Evolutionary conservation across 306 rosid species (phyloP), one percentile per base, ranked within the genome.

Genomic region (Astragalus glycyphyllos): DNA sequence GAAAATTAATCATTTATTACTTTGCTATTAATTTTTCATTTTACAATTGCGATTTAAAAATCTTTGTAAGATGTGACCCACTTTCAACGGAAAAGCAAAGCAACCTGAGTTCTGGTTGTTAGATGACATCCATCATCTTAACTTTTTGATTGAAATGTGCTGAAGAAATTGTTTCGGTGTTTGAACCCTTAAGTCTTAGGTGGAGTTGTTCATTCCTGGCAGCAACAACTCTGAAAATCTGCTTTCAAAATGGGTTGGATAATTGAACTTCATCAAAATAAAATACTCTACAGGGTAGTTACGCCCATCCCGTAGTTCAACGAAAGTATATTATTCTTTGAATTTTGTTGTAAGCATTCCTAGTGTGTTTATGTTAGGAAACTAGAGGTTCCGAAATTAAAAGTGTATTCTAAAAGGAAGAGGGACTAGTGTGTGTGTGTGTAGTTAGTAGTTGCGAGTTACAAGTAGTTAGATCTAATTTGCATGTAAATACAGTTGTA

Each of bases 281-380:
- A 11, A 47, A 54, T 29, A 58, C 14, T 59, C 29, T 4, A 10
- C 50, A 13, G 60, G 55, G 9, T 66, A 14, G 57, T 31, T 32
- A 61, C 34, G 49, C 11, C 72, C 11, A 57, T 68, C 40, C 20
- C 38, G 61, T 58, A 65, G 31, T 0, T 76, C 56, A 15, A 60
- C 15, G 15, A 65, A 53, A 49, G 44, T 53, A 34, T 68, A 16
- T 40, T 40, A 9, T 58, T 48, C 10, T 29, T 58, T 41, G 34
- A 58, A 42, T 70, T 69, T 69, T 69, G 35, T 63, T 72, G 9
- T 48, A 55, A 40, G 48, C 63, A 46, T 65, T 62, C 45, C 40
- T 48, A 41, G 17, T 57, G 45, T 56, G 72, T 74, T 57, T 48
- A 42, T 20, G 31, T 26, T 26, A 2, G 31, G 31, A 26, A 3